phyloP scores from a whole-genome alignment of 768 basidiomycete genomes.

The Hypholoma sublateritium region DNA sequence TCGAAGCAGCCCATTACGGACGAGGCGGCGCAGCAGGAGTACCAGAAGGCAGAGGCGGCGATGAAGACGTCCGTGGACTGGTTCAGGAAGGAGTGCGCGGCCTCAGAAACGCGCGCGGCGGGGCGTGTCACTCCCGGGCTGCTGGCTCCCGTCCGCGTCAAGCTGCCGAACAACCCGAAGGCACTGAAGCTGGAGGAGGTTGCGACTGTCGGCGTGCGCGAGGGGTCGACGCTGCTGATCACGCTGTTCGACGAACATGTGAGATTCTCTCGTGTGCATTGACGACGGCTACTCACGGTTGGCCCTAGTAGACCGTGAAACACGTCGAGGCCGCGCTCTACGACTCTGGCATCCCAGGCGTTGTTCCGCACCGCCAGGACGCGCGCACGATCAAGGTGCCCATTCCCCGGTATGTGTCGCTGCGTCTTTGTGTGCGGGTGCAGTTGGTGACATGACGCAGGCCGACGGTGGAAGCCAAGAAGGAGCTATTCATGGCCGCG shows the following conservation, averaged over 20 bases:
- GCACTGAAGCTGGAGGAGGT: conserved; percentile 60
- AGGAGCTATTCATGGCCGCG: conserved; percentile 51
- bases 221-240: conserved; percentile 71
- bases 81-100: conserved; percentile 77
- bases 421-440: not conserved
- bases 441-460: conserved; percentile 32
- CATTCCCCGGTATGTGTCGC: conserved; percentile 64
- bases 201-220: conserved; percentile 78
- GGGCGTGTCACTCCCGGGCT: conserved; percentile 77
- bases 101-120: conserved; percentile 65
- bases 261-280: conserved; percentile 24
- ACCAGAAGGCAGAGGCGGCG: conserved; percentile 57
- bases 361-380: conserved; percentile 73
- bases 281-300: conserved; percentile 16
- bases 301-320: conserved; percentile 65
- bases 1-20: conserved; percentile 63
- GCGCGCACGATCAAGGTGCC: conserved; percentile 74
- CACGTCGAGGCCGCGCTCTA: conserved; percentile 74
- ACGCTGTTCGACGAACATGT: conserved; percentile 82
- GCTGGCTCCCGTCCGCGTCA: conserved; percentile 67
- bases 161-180: conserved; percentile 39
- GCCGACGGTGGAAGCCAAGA: conserved; percentile 74
- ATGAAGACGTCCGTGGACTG: conserved; percentile 70
- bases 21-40: conserved; percentile 55
- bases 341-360: conserved; percentile 69